Evolutionary conservation across 495 filamentous ascomycete species (phyloP), one percentile per base, ranked within the genome.

Genomic region (Amphirosellinia nigrospora): DNA sequence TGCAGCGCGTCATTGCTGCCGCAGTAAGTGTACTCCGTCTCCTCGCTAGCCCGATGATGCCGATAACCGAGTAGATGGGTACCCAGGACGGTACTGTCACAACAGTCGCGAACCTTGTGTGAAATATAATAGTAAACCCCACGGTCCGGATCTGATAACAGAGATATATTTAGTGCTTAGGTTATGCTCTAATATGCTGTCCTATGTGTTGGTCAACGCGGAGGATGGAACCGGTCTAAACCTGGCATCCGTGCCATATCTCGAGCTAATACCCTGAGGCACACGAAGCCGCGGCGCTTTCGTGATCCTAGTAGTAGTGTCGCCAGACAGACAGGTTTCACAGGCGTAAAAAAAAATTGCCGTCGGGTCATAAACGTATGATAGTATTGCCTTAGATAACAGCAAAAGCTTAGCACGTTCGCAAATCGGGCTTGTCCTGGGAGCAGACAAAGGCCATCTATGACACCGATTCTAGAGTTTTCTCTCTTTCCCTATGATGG

Each of bases 311-410:
- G 23, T 4, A 41, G 9, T 5, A 21, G 34, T 8, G 55, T 41
- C 9, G 34, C 41, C 9, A 41, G 32, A 62, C 3, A 11, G n/a
- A 26, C 9, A 62, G 32, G 16, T 43, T 15, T 5, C 21, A 26
- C 28, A 8, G 36, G 16, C 23, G 59, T 30, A 62, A 69, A 59
- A 1, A 75, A 13, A 26, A 10, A 13, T n/a, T n/a, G n/a, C 48
- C n/a, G 11, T 52, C n/a, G 43, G 36, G 36, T 38, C n/a, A n/a
- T n/a, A n/a, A n/a, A n/a, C n/a, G n/a, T n/a, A n/a, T n/a, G n/a
- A n/a, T n/a, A n/a, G n/a, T n/a, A n/a, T n/a, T n/a, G n/a, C n/a
- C n/a, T n/a, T n/a, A n/a, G n/a, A n/a, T n/a, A n/a, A n/a, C n/a
- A n/a, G n/a, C n/a, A n/a, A n/a, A n/a, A n/a, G n/a, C n/a, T n/a